Evolutionary conservation across 2,329 filamentous ascomycete species (phyloP).

Genomic region (Fusarium sambucinum): DNA sequence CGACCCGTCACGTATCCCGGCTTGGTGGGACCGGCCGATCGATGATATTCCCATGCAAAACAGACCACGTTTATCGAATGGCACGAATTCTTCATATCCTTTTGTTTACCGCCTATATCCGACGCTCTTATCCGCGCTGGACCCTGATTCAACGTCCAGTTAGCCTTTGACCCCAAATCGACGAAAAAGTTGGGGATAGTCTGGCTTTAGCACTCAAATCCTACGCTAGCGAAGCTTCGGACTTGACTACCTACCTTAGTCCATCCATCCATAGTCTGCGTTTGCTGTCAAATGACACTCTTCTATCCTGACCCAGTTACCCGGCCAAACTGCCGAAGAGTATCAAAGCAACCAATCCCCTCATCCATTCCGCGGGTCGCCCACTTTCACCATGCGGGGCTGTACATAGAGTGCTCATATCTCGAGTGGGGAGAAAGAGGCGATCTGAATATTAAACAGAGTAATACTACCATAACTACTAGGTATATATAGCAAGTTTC

Average conservation of each 20-base stretch:
- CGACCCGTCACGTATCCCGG: background rate
- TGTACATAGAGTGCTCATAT: slow-evolving; percentile 2
- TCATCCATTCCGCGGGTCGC: slow-evolving; percentile 22
- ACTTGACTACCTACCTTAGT: slow-evolving; percentile 12
- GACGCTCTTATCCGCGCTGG: background rate
- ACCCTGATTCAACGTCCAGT: background rate
- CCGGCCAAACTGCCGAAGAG: slow-evolving; percentile 33
- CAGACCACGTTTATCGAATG: slow-evolving; percentile 4
- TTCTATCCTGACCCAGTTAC: slow-evolving; percentile 24
- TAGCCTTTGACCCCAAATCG: slow-evolving; percentile 7
- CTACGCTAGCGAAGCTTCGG: slow-evolving; percentile 23
- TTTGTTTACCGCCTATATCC: background rate
- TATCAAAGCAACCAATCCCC: slow-evolving; percentile 31
- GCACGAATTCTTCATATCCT: background rate
- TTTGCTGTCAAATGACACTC: slow-evolving; percentile 11
- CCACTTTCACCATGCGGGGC: slow-evolving; percentile 37
- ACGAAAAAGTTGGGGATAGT: background rate
- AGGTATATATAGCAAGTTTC: slow-evolving; percentile 6
- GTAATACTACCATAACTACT: slow-evolving; percentile 4
- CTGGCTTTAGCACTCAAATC: slow-evolving; percentile 1
- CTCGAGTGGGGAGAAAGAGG: slow-evolving; percentile 14
- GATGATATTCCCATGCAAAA: background rate
- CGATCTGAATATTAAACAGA: slow-evolving; percentile 13
- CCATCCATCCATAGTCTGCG: slow-evolving; percentile 3
- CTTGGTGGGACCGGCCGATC: background rate